These are phyloP conservation scores for Syncephalastrum racemosum DNA, from an alignment of 371 early-diverging fungal species.

Conservation along the genomic window DNA sequence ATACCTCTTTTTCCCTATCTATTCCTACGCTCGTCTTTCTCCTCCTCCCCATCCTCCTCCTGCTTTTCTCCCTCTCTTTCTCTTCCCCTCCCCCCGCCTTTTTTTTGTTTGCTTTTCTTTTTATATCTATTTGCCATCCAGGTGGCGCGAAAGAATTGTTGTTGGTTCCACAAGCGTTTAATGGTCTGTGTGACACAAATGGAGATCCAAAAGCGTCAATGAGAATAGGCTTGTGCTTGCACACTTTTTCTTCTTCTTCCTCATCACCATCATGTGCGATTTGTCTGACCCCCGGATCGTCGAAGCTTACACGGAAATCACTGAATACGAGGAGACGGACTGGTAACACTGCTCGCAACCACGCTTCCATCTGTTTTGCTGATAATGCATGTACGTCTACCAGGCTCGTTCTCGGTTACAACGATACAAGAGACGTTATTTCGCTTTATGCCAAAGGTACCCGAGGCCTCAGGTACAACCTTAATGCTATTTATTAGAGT, in stretches of 20 bases:
- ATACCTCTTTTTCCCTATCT: slow-evolving; percentile 3
- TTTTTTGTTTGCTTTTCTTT: slow-evolving; percentile 4
- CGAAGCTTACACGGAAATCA: slow-evolving; percentile 63
- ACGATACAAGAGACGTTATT: slow-evolving; percentile 67
- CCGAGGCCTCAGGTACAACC: slow-evolving; percentile 51
- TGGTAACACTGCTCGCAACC: slow-evolving; percentile 41
- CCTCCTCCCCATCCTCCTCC: neutral
- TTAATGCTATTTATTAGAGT: neutral
- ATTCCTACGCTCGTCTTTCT: slow-evolving; percentile 8
- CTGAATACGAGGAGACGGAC: slow-evolving; percentile 51
- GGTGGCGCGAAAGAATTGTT: too few relatives aligned
- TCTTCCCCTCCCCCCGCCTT: too few relatives aligned
- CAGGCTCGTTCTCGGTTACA: slow-evolving; percentile 73
- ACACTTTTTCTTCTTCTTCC: slow-evolving; percentile 8
- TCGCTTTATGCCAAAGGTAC: slow-evolving; percentile 62
- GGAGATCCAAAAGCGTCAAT: too few relatives aligned
- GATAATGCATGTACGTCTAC: too few relatives aligned
- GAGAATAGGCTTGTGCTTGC: neutral
- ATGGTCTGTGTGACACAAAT: too few relatives aligned
- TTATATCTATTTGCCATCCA: slow-evolving; percentile 4
- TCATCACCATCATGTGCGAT: slow-evolving; percentile 63
- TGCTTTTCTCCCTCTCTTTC: too few relatives aligned
- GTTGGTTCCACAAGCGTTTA: too few relatives aligned
- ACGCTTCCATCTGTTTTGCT: neutral
- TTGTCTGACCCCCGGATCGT: slow-evolving; percentile 64